These are phyloP conservation scores for Verticillium tricorpus DNA, from an alignment of 2,329 filamentous ascomycete species.

Conservation along the genomic window DNA sequence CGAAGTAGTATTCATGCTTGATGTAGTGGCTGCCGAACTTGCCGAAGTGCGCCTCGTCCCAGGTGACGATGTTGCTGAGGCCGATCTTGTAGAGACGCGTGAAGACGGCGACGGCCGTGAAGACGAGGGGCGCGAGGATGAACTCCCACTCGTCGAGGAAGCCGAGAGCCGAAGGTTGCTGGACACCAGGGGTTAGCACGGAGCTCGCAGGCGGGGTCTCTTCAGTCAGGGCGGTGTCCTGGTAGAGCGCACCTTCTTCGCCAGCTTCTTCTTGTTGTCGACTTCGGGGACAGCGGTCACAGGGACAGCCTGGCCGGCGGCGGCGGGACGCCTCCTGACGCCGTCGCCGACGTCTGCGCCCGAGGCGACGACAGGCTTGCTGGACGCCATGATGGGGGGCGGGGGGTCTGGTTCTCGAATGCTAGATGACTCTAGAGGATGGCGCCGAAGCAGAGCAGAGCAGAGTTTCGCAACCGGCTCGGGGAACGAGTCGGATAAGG, in stretches of 20 bases:
- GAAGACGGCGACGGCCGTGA: slow-evolving; percentile 59
- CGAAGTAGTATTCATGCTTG: slow-evolving; percentile 98
- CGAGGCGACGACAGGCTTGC: slow-evolving; percentile 52
- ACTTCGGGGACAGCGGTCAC: slow-evolving; percentile 34
- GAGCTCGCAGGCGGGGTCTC: neutral
- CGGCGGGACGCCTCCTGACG: slow-evolving; percentile 51
- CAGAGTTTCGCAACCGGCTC: neutral
- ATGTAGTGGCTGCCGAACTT: slow-evolving; percentile 99
- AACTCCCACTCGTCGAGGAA: slow-evolving; percentile 61
- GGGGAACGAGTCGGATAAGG: neutral
- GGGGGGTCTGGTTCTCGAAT: neutral
- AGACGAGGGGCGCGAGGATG: slow-evolving; percentile 56
- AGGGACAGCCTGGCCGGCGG: slow-evolving; percentile 34
- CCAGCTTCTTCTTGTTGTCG: slow-evolving; percentile 57
- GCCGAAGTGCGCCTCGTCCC: slow-evolving; percentile 72
- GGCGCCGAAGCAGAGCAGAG: neutral
- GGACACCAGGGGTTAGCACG: slow-evolving; percentile 16
- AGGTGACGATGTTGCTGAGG: slow-evolving; percentile 61
- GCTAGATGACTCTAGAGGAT: neutral
- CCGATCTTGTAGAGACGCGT: slow-evolving; percentile 68
- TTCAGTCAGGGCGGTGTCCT: neutral
- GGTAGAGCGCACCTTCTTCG: slow-evolving; percentile 46
- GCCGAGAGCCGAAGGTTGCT: slow-evolving; percentile 55
- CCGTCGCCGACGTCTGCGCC: slow-evolving; percentile 55
- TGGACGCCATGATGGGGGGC: slow-evolving; percentile 42